These are phyloP conservation scores for Phaseolus lunatus DNA, from an alignment of 306 rosid genomes.

Conservation along the genomic window DNA sequence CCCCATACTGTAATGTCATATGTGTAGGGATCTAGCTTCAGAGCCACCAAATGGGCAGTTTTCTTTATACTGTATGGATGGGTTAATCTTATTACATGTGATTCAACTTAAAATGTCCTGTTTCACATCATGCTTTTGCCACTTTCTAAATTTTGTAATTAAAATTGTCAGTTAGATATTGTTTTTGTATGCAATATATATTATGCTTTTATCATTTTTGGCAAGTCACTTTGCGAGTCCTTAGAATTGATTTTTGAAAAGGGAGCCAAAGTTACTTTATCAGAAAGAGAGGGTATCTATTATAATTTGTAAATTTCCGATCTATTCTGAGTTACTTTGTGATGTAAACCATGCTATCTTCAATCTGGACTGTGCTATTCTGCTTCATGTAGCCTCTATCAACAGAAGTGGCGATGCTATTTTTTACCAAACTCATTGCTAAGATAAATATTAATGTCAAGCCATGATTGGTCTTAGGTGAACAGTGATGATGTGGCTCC, in stretches of 20 bases:
- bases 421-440: not conserved
- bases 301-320: not conserved
- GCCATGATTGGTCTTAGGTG: not conserved
- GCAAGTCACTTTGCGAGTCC: not conserved
- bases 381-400: not conserved
- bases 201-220: not conserved
- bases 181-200: conserved; percentile 20
- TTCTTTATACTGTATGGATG: conserved; percentile 36
- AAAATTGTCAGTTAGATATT: conserved; percentile 12
- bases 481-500: conserved; percentile 10
- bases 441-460: conserved; percentile 5
- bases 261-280: not conserved
- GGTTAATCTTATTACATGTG: conserved; percentile 47
- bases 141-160: conserved; percentile 19
- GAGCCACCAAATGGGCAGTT: conserved; percentile 20
- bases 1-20: not conserved
- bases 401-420: not conserved
- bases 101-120: conserved; percentile 59
- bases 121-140: conserved; percentile 60
- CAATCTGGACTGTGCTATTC: not conserved
- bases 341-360: not conserved
- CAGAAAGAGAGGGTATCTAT: not conserved
- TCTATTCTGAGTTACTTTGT: not conserved
- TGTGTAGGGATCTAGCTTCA: conserved; percentile 37
- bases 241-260: not conserved